These are phyloP conservation scores for Epichloe festucae DNA, from an alignment of 2,329 filamentous ascomycete species.

Conservation along the genomic window DNA sequence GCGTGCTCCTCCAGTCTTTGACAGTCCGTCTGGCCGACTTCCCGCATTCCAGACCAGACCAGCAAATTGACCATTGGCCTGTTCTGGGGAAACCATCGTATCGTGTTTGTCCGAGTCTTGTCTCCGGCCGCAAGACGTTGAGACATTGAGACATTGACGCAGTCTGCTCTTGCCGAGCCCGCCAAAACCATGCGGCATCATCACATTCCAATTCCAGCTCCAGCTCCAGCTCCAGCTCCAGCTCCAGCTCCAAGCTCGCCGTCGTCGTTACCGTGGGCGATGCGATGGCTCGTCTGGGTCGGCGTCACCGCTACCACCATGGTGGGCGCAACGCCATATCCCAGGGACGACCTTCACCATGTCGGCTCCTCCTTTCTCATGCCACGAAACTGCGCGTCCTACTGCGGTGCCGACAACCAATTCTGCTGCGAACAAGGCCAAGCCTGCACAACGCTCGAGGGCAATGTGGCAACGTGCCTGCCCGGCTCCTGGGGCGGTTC, in stretches of 20 bases:
- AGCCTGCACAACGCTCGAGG: constrained; percentile 36
- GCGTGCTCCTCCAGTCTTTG: neutral
- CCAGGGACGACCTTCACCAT: constrained; percentile 35
- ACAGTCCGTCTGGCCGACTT: neutral
- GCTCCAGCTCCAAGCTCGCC: constrained; percentile 1
- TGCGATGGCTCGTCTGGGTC: constrained; percentile 21
- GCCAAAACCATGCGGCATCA: neutral
- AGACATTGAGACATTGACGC: neutral
- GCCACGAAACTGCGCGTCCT: constrained; percentile 34
- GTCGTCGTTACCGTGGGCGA: constrained; percentile 3
- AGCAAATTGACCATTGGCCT: too few relatives aligned
- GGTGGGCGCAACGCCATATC: constrained; percentile 32
- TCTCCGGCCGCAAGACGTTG: neutral
- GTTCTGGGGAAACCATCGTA: too few relatives aligned
- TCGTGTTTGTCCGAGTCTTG: too few relatives aligned
- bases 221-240: neutral
- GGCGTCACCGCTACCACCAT: constrained; percentile 17
- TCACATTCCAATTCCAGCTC: neutral
- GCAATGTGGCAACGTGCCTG: constrained; percentile 37
- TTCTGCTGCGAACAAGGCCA: constrained; percentile 40
- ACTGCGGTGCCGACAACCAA: constrained; percentile 42
- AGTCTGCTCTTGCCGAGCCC: neutral
- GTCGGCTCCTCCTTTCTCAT: constrained; percentile 37
- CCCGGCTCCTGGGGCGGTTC: constrained; percentile 19
- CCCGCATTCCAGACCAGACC: too few relatives aligned